Evolutionary conservation across 2,329 filamentous ascomycete species (phyloP).

Genomic region (Fusarium foetens): DNA sequence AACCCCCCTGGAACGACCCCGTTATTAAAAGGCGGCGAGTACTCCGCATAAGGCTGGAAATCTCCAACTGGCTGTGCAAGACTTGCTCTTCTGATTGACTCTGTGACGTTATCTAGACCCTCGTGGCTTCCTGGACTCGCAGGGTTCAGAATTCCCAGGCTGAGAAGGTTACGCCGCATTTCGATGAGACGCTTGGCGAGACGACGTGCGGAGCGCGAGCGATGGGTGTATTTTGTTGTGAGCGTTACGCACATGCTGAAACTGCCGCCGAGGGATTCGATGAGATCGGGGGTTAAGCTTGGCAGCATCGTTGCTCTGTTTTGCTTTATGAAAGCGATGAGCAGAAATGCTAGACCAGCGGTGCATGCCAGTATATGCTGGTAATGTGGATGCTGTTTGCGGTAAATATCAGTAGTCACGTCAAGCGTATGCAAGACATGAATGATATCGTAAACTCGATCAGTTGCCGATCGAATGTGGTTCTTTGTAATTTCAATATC

Average conservation of each 20-base stretch:
- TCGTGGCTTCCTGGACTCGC: slow-evolving; percentile 10
- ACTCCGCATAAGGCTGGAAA: not conserved
- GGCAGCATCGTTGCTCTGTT: slow-evolving; percentile 19
- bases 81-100: slow-evolving; percentile 14
- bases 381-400: slow-evolving; percentile 27
- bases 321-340: slow-evolving; percentile 31
- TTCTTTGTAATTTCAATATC: slow-evolving; percentile 26
- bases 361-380: slow-evolving; percentile 27
- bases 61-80: not conserved
- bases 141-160: slow-evolving; percentile 6
- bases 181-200: slow-evolving; percentile 18
- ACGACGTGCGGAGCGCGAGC: slow-evolving; percentile 14
- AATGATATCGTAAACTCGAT: slow-evolving; percentile 25
- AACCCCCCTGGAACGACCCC: not conserved
- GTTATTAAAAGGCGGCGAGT: slow-evolving; percentile 14
- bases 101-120: slow-evolving; percentile 13
- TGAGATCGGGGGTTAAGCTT: slow-evolving; percentile 3
- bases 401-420: slow-evolving; percentile 16
- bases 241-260: slow-evolving; percentile 24
- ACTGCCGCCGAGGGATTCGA: slow-evolving; percentile 19
- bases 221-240: slow-evolving; percentile 19
- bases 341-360: slow-evolving; percentile 17
- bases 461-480: slow-evolving; percentile 14
- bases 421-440: slow-evolving; percentile 20
- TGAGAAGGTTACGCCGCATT: slow-evolving; percentile 17